These are phyloP conservation scores for Chalaropsis thielavioides DNA, from an alignment of 2,329 filamentous ascomycete species.

Conservation along the genomic window DNA sequence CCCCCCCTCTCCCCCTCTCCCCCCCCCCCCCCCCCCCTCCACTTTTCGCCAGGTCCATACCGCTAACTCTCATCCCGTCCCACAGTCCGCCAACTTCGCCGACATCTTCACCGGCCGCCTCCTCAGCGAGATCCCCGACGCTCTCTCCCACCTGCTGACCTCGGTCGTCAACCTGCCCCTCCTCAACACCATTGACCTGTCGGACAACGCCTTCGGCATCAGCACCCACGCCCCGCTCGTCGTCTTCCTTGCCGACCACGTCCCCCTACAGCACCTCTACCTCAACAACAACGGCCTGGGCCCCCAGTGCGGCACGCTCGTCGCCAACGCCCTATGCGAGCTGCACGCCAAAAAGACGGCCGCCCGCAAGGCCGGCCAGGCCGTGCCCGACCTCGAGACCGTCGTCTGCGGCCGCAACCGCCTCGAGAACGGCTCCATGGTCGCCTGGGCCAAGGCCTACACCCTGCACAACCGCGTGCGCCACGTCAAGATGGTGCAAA, in stretches of 20 bases:
- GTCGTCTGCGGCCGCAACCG: conserved; percentile 93
- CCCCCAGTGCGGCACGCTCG: conserved; percentile 73
- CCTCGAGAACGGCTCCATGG: conserved; percentile 92
- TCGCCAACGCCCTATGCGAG: conserved; percentile 73
- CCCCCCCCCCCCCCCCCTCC: neutral
- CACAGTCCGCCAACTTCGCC: conserved; percentile 67
- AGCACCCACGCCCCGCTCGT: conserved; percentile 89
- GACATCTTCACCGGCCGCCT: conserved; percentile 96
- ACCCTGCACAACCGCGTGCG: conserved; percentile 68
- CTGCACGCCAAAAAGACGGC: conserved; percentile 74
- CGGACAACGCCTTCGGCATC: conserved; percentile 94
- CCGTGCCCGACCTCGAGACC: conserved; percentile 79
- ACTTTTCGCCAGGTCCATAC: too few relatives aligned
- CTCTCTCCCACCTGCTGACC: conserved; percentile 70
- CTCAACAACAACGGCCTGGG: conserved; percentile 98
- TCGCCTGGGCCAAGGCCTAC: conserved; percentile 80
- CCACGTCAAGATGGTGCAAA: conserved; percentile 93
- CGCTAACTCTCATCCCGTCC: too few relatives aligned
- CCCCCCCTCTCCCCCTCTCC: conserved; percentile 16
- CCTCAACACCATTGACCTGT: conserved; percentile 84
- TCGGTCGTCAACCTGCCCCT: conserved; percentile 74
- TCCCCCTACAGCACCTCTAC: conserved; percentile 82
- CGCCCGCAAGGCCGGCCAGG: conserved; percentile 54
- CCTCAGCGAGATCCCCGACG: conserved; percentile 82
- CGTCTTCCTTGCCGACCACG: conserved; percentile 76